Percentiles rank a stretch among this genome's conserved stretches.
phyloP scores from a whole-genome alignment of 2,329 filamentous ascomycete species.

The Neonectria neomacrospora region DNA sequence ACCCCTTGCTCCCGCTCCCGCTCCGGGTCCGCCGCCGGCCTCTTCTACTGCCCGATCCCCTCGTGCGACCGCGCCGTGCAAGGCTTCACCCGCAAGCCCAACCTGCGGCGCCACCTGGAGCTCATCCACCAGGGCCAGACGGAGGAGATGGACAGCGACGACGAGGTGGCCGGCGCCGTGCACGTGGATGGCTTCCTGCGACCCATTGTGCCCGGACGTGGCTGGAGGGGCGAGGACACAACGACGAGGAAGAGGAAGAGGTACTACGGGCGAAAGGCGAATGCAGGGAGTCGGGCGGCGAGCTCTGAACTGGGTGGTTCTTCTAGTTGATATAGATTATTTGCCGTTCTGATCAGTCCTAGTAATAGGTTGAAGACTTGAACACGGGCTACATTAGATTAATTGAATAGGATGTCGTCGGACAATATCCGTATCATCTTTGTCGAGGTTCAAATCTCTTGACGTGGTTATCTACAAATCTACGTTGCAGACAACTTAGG shows the following conservation, averaged over 20 bases:
- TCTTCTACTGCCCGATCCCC: conserved; percentile 52
- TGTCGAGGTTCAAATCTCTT: neutral
- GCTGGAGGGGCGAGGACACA: conserved; percentile 58
- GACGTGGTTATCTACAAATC: neutral
- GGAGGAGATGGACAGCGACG: conserved; percentile 55
- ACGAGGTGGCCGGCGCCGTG: conserved; percentile 69
- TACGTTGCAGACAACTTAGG: neutral
- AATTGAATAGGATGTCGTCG: neutral
- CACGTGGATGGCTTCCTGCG: conserved; percentile 76
- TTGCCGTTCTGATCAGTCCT: neutral
- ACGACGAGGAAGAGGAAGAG: conserved; percentile 45
- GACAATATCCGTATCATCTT: neutral
- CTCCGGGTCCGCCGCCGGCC: conserved; percentile 47
- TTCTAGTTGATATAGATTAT: conserved; percentile 4
- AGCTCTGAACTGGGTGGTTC: conserved; percentile 28
- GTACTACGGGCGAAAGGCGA: conserved; percentile 35
- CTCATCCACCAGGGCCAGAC: conserved; percentile 53
- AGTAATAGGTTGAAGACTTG: neutral
- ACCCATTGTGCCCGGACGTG: conserved; percentile 61
- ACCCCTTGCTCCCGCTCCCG: conserved; percentile 44
- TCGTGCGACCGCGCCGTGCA: conserved; percentile 51
- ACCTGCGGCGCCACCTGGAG: conserved; percentile 53
- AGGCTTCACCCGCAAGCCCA: conserved; percentile 51
- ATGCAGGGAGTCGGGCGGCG: conserved; percentile 24
- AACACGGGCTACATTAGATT: neutral